Conservation (phyloP, 2,329 filamentous ascomycete genomes). For the Aschersonia sp. region DNA sequence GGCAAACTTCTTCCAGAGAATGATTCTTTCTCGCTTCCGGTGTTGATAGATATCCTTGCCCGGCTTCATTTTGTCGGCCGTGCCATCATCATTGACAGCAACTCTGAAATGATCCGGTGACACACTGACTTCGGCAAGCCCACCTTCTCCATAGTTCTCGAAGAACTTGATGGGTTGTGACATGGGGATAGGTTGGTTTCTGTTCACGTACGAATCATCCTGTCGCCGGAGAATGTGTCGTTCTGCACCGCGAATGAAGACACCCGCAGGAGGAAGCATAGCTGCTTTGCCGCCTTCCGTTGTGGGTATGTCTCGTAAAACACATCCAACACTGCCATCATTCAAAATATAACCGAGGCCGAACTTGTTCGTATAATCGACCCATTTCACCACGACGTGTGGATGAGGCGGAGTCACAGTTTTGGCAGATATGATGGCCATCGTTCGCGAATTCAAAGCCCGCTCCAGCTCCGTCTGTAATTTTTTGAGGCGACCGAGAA, state of each 20-base stretch:
- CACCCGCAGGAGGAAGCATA: slow-evolving; percentile 52
- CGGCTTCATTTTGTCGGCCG: slow-evolving; percentile 44
- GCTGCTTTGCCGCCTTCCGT: slow-evolving; percentile 33
- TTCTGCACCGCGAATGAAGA: slow-evolving; percentile 59
- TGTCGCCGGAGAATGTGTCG: slow-evolving; percentile 50
- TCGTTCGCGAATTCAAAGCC: slow-evolving; percentile 47
- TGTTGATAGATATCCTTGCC: slow-evolving; percentile 53
- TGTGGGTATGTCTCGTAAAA: slow-evolving; percentile 41
- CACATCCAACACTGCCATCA: slow-evolving; percentile 66
- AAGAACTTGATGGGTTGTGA: slow-evolving; percentile 54
- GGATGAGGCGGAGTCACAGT: slow-evolving; percentile 40
- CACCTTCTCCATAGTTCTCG: slow-evolving; percentile 52
- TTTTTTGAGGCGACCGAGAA: slow-evolving; percentile 38
- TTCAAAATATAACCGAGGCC: slow-evolving; percentile 74
- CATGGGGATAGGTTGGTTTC: slow-evolving; percentile 50
- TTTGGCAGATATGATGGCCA: slow-evolving; percentile 44
- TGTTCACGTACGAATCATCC: slow-evolving; percentile 39
- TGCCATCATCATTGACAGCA: slow-evolving; percentile 38
- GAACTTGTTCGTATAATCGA: slow-evolving; percentile 80
- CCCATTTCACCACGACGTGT: slow-evolving; percentile 64
- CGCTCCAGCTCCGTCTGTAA: slow-evolving; percentile 48
- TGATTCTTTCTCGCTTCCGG: slow-evolving; percentile 49
- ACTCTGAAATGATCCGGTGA: slow-evolving; percentile 48
- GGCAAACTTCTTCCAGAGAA: slow-evolving; percentile 60
- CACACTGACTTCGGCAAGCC: slow-evolving; percentile 48